Base-by-base conservation (phyloP, 106 monocot species). In the Dioscorea dumetorum region DNA sequence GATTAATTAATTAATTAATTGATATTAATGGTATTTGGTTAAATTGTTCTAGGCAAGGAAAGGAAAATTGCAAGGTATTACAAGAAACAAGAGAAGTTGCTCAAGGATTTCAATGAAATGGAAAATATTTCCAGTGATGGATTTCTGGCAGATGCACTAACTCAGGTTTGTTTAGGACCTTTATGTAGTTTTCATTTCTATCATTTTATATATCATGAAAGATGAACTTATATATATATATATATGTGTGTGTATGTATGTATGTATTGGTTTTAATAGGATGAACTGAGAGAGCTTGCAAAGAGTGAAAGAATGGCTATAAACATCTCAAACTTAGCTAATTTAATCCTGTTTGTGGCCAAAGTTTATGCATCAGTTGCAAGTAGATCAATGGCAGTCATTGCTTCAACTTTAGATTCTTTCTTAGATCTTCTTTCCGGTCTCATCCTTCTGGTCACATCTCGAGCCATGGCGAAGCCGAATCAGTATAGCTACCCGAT, bases 331-430 rank as follows among this genome's bases (percentile, higher is more conserved):
- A 95, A 95, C 51, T 67, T 82, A 3, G 76, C 79, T 0, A 95
- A 95, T 53, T 5, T 91, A 20, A 9, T 95, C 31, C 85, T 91
- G 12, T 95, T 95, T 71, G 58, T 60, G 2, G 75, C 70, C 3
- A 95, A 95, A 69, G 81, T 86, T 0, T 73, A 81, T 57, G 91
- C 91, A 35, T 95, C 85, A 0, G 21, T 95, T 19, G 77, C 74
- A 24, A 91, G 85, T 58, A 75, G 60, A 54, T 95, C 95, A 7
- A 21, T 95, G 77, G 88, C 95, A 18, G 86, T 95, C 15, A 95
- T 95, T 32, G 95, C 95, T 50, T 95, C 95, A 7, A 84, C 95
- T 0, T 71, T 95, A 32, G 91, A 95, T 57, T 95, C 91, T 32
- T 70, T 91, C 6, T 65, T 95, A 50, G 95, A 95, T 80, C 86